phyloP scores from a whole-genome alignment of 1,284 basidiomycete species.

The Sporisorium exsertum region DNA sequence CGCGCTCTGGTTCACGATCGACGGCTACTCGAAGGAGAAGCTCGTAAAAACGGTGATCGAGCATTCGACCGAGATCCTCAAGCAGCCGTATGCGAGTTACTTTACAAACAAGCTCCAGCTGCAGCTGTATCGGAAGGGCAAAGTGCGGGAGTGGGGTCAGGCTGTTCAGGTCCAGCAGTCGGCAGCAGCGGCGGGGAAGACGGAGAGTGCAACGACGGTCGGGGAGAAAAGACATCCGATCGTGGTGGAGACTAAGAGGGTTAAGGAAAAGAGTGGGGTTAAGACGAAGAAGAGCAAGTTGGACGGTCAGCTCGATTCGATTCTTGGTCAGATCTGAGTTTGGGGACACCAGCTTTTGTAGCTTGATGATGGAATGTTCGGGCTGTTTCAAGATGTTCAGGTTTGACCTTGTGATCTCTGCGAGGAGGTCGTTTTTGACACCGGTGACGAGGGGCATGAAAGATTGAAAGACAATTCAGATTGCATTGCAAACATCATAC shows the following conservation, averaged over 20 bases:
- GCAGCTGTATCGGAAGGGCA: conserved; percentile 56
- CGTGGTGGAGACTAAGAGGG: conserved; percentile 24
- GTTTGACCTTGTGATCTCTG: neutral
- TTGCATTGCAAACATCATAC: conserved; percentile 11
- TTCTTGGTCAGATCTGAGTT: conserved; percentile 37
- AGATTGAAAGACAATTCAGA: neutral
- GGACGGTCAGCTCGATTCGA: conserved; percentile 50
- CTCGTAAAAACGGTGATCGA: conserved; percentile 37
- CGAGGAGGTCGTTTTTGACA: neutral
- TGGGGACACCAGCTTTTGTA: too few relatives aligned
- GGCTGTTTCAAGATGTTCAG: neutral
- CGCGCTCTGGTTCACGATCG: conserved; percentile 54
- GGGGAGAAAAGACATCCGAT: conserved; percentile 3
- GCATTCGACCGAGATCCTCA: conserved; percentile 50
- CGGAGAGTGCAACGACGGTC: neutral
- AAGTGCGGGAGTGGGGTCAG: conserved; percentile 55
- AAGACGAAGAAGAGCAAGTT: conserved; percentile 30
- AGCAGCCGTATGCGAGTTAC: conserved; percentile 55
- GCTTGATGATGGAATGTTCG: neutral
- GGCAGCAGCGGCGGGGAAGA: neutral
- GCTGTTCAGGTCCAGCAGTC: conserved; percentile 21
- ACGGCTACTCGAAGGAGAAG: conserved; percentile 54
- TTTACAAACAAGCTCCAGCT: conserved; percentile 63
- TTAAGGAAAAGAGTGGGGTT: conserved; percentile 2
- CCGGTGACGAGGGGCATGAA: neutral